A percentile compares a stretch with the other conserved stretches of the same genome.
Evolutionary conservation across 208 protist genomes (phyloP).

Genomic region (Blastocrithidia nonstop): DNA sequence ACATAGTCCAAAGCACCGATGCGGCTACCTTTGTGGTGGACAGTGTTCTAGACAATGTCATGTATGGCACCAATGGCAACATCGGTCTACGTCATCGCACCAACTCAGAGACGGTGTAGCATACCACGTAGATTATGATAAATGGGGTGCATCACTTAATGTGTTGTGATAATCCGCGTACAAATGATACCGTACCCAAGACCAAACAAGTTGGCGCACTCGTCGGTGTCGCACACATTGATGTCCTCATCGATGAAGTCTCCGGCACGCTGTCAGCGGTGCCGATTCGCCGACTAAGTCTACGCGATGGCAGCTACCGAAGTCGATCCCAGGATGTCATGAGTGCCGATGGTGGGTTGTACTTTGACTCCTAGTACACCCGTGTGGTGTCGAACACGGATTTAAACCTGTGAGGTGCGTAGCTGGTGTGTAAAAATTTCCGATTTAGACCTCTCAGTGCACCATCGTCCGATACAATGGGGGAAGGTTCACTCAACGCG

Average conservation of each 20-base stretch:
- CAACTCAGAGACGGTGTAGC: constrained; percentile 57
- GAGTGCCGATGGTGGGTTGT: constrained; percentile 59
- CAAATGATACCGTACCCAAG: constrained; percentile 15
- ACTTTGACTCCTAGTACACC: constrained; percentile 62
- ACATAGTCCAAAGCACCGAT: constrained; percentile 71
- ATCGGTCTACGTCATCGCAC: constrained; percentile 60
- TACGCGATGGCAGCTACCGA: constrained; percentile 56
- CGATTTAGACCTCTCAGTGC: constrained; percentile 7
- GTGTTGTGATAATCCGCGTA: too few relatives aligned
- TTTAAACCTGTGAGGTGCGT: constrained; percentile 44
- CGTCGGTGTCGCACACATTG: constrained; percentile 46
- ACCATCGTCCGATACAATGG: constrained; percentile 4
- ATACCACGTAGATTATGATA: constrained; percentile 54
- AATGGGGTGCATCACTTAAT: constrained; percentile 71
- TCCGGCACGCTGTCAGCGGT: constrained; percentile 56
- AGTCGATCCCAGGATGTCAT: constrained; percentile 58
- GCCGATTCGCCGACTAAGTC: constrained; percentile 31
- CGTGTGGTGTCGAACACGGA: constrained; percentile 45
- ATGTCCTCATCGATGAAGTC: constrained; percentile 68
- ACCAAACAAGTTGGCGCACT: constrained; percentile 47
- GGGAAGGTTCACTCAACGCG: constrained; percentile 2
- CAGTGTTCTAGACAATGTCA: constrained; percentile 63
- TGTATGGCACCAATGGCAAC: constrained; percentile 79
- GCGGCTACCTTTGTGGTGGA: constrained; percentile 56
- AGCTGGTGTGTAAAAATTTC: constrained; percentile 64